Evolutionary conservation across 1,139 yeast species (phyloP).

Genomic region (Suhomyces bolitotheri): DNA sequence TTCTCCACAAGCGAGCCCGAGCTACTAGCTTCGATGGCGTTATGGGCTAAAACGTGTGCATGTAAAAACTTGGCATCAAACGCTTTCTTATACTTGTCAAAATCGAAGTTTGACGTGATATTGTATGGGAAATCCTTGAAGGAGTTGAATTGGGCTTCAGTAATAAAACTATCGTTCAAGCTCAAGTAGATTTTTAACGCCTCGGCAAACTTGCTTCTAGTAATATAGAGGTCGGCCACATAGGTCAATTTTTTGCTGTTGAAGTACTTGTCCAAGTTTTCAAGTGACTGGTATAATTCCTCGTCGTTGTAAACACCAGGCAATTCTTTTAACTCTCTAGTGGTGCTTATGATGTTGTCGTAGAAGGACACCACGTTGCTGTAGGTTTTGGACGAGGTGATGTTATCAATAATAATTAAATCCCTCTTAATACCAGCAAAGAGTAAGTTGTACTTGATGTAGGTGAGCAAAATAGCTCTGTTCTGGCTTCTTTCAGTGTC

Average conservation of each 20-base stretch:
- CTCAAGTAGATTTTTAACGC: conserved; percentile 53
- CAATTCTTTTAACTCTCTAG: conserved; percentile 64
- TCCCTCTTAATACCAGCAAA: conserved; percentile 76
- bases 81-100: conserved; percentile 28
- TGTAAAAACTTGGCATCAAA: conserved; percentile 35
- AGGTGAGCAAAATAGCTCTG: conserved; percentile 73
- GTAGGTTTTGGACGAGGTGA: conserved; percentile 29
- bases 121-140: conserved; percentile 40
- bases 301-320: conserved; percentile 94
- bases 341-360: conserved; percentile 47
- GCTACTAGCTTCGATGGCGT: conserved; percentile 28
- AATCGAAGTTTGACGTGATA: conserved; percentile 38
- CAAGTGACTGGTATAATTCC: conserved; percentile 56
- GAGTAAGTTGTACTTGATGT: conserved; percentile 65
- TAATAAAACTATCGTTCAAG: conserved; percentile 28
- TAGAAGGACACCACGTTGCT: conserved; percentile 53
- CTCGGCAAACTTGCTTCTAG: conserved; percentile 47
- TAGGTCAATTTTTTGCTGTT: conserved; percentile 41
- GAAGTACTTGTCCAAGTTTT: conserved; percentile 49
- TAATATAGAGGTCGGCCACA: conserved; percentile 52
- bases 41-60: conserved; percentile 54
- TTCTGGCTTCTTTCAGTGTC: conserved; percentile 62
- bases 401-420: conserved; percentile 44
- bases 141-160: conserved; percentile 22
- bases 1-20: conserved; percentile 45